Conservation (phyloP, 768 basidiomycete genomes). For the Lepiota brunneoincarnata region DNA sequence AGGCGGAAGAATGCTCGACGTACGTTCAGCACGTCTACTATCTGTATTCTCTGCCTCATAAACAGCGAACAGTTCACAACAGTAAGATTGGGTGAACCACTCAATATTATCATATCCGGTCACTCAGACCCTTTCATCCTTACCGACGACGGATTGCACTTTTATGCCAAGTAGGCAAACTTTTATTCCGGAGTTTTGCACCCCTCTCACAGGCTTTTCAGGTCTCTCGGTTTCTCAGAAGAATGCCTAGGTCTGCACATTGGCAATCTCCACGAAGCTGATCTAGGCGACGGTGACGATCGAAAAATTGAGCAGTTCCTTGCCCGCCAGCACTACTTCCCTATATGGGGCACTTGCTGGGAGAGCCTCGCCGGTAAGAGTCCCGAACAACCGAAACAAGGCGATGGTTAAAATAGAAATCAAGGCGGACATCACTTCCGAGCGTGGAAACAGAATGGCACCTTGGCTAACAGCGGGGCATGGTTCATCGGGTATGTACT, state of each 20-base stretch:
- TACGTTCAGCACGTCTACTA: conserved; percentile 30
- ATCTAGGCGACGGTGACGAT: conserved; percentile 82
- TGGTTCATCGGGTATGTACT: conserved; percentile 78
- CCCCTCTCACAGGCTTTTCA: conserved; percentile 20
- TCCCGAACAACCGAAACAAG: neutral
- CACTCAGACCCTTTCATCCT: conserved; percentile 78
- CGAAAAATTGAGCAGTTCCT: conserved; percentile 67
- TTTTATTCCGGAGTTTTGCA: neutral
- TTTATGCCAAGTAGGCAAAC: conserved; percentile 59
- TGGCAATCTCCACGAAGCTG: conserved; percentile 72
- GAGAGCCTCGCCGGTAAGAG: conserved; percentile 67
- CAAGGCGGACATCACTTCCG: conserved; percentile 86
- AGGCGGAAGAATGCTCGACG: conserved; percentile 77
- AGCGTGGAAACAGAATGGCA: conserved; percentile 88
- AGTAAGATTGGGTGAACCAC: conserved; percentile 67
- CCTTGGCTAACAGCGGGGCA: conserved; percentile 64
- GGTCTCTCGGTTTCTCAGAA: conserved; percentile 78
- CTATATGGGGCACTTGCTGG: conserved; percentile 85
- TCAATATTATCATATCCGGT: conserved; percentile 82
- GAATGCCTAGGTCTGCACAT: conserved; percentile 82
- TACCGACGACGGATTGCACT: conserved; percentile 66
- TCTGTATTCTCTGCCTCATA: neutral
- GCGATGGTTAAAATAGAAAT: neutral
- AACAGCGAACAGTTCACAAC: conserved; percentile 54
- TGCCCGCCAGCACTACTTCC: conserved; percentile 75